Percentiles rank a stretch among this genome's conserved stretches.
phyloP scores from a whole-genome alignment of 441 rosid genomes.

The Biscutella laevigata region DNA sequence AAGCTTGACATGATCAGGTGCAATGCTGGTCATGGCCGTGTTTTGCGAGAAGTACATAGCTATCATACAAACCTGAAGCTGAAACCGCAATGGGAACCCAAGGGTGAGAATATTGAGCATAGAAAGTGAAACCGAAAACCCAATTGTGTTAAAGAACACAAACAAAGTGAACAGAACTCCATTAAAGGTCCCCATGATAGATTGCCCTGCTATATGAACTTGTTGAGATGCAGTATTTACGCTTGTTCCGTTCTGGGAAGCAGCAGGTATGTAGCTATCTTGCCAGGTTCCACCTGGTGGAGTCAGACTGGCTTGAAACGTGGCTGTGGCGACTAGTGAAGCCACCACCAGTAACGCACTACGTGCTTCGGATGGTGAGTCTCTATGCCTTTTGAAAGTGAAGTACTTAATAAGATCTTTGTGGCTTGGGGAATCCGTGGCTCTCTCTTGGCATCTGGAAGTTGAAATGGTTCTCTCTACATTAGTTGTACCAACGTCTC shows the following conservation, averaged over 20 bases:
- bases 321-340: constrained; percentile 33
- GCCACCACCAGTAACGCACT: constrained; percentile 33
- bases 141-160: constrained; percentile 36
- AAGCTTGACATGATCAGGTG: constrained; percentile 22
- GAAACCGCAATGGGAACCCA: constrained; percentile 34
- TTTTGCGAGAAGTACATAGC: constrained; percentile 35
- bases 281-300: constrained; percentile 54
- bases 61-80: constrained; percentile 30
- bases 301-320: constrained; percentile 32
- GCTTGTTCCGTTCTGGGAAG: constrained; percentile 13
- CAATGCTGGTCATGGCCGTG: constrained; percentile 21
- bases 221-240: background rate
- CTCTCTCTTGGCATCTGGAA: constrained; percentile 10
- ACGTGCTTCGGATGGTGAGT: constrained; percentile 37
- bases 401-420: constrained; percentile 33
- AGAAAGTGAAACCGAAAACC: constrained; percentile 31
- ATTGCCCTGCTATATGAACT: constrained; percentile 29
- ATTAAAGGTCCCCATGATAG: constrained; percentile 27
- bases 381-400: constrained; percentile 39
- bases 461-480: constrained; percentile 12
- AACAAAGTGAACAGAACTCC: constrained; percentile 23
- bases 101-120: constrained; percentile 36
- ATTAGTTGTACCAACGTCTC: constrained; percentile 9
- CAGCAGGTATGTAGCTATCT: constrained; percentile 17
- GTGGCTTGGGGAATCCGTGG: background rate